Evolutionary conservation across 495 filamentous ascomycete genomes (phyloP).

Genomic region (Hypoxylon lienhwacheense): DNA sequence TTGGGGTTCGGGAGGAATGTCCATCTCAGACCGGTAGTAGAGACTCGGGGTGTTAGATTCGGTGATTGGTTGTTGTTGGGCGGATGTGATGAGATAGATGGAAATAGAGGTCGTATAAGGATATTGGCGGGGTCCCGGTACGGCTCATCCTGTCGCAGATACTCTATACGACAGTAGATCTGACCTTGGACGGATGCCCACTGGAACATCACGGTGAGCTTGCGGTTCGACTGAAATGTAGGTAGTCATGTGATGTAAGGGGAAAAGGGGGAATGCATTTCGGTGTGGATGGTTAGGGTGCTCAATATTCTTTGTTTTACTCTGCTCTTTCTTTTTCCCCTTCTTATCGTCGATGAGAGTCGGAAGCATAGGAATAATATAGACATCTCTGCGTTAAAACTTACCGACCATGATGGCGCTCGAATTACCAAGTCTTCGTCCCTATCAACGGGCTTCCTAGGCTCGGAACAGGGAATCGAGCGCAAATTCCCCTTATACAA

Average conservation of each 20-base stretch:
- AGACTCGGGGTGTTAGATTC: not conserved
- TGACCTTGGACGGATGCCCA: slow-evolving; percentile 26
- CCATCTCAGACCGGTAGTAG: not conserved
- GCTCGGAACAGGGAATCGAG: not conserved
- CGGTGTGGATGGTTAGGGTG: not conserved
- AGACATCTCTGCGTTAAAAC: not conserved
- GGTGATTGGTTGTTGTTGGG: not conserved
- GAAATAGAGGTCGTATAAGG: slow-evolving; percentile 17
- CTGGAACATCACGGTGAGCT: not conserved
- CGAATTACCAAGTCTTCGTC: slow-evolving; percentile 5
- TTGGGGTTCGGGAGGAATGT: not conserved
- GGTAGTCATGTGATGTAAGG: not conserved
- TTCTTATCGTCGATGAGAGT: not conserved
- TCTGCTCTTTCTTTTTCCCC: not conserved
- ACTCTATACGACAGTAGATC: not conserved
- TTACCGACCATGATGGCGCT: slow-evolving; percentile 29
- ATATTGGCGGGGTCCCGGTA: slow-evolving; percentile 10
- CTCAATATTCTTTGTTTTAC: not conserved
- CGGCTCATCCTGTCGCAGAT: not conserved
- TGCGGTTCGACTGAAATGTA: not conserved
- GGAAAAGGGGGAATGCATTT: not conserved
- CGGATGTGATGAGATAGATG: no score
- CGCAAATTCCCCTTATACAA: not conserved
- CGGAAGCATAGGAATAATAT: not conserved
- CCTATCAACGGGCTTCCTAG: slow-evolving; percentile 1